Evolutionary conservation across 805 yeast species (phyloP).

Genomic region (Wickerhamiella occidentalis): DNA sequence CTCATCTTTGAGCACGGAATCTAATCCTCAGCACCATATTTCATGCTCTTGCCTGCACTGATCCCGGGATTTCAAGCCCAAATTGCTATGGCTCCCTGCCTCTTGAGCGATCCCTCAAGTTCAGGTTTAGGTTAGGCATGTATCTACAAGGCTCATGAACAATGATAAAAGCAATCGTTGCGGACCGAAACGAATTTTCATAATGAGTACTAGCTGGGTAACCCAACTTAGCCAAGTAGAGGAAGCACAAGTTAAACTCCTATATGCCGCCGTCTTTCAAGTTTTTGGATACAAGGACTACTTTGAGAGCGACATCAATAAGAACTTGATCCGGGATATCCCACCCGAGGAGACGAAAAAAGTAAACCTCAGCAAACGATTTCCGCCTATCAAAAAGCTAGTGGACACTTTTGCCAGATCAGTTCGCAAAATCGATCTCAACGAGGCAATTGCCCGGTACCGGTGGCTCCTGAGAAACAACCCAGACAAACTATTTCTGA

Average conservation of each 20-base stretch:
- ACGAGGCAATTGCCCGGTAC: background rate
- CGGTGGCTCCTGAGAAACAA: background rate
- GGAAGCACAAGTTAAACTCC: conserved; percentile 1
- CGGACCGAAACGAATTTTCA: background rate
- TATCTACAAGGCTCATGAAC: background rate
- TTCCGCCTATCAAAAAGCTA: background rate
- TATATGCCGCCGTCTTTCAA: conserved; percentile 3
- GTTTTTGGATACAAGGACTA: conserved; percentile 5
- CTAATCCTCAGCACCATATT: too few relatives aligned
- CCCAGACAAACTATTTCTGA: background rate
- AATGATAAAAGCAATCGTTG: background rate
- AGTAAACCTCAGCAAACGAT: background rate
- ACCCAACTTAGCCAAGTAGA: background rate
- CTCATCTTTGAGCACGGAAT: too few relatives aligned
- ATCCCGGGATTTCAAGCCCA: background rate
- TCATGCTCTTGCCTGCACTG: too few relatives aligned
- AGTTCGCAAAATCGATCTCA: background rate
- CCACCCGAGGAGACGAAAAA: background rate
- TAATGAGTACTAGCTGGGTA: background rate
- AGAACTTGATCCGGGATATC: background rate
- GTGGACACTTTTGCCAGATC: background rate
- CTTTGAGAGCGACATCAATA: background rate
- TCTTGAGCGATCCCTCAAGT: background rate
- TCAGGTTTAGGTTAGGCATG: conserved; percentile 4
- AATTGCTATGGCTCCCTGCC: background rate